Conservation (phyloP, 2,329 filamentous ascomycete genomes). For the Penicillium brevicompactum region DNA sequence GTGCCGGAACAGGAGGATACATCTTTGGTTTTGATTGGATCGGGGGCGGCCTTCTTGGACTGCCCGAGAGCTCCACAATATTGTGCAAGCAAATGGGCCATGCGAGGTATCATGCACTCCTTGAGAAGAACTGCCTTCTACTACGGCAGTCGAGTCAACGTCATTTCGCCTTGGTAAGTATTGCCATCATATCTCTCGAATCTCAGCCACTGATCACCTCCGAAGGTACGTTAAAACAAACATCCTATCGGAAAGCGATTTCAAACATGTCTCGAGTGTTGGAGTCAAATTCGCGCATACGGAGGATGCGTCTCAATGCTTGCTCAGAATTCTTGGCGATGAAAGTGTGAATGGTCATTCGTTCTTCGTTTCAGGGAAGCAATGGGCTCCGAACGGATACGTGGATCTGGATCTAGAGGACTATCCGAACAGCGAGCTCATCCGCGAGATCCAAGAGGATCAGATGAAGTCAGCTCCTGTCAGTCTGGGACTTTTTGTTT, state of each 20-base stretch:
- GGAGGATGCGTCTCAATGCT: constrained; percentile 27
- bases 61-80: constrained; percentile 38
- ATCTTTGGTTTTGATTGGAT: constrained; percentile 38
- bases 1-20: constrained; percentile 26
- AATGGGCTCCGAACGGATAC: constrained; percentile 35
- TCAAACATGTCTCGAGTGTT: constrained; percentile 25
- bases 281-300: constrained; percentile 31
- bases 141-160: constrained; percentile 39
- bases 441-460: constrained; percentile 4
- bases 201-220: background rate
- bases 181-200: background rate
- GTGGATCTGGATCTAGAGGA: constrained; percentile 21
- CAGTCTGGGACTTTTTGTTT: constrained; percentile 4
- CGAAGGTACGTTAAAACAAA: constrained; percentile 38
- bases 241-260: constrained; percentile 31
- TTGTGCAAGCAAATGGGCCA: constrained; percentile 39
- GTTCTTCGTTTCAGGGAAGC: constrained; percentile 37
- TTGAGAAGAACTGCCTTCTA: constrained; percentile 35
- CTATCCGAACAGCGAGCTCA: background rate
- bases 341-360: constrained; percentile 31
- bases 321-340: constrained; percentile 32
- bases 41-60: constrained; percentile 38
- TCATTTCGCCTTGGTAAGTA: constrained; percentile 40
- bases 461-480: constrained; percentile 7
- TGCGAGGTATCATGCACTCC: constrained; percentile 42